Base-by-base conservation (phyloP, 2,329 filamentous ascomycete species). In the Onygenales sp. region DNA sequence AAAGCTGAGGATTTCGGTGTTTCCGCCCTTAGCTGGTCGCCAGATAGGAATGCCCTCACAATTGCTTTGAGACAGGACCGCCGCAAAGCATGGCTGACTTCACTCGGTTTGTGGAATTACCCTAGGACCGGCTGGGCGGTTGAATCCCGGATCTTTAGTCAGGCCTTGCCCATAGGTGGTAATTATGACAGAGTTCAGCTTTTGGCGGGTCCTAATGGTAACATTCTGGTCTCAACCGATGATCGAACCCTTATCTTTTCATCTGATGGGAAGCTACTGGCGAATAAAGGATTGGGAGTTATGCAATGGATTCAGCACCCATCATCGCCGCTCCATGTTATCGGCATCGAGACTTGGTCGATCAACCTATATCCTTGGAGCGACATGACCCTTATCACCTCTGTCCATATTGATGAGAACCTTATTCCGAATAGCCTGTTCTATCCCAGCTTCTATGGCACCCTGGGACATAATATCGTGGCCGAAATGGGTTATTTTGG, bases 201-300 rank as follows among this genome's bases (percentile, higher is more conserved):
- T 45, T 54, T 62, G n/a, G 59, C 56, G 50, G 63, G 65, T 21
- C 33, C 33, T 17, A 58, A 54, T n/a, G 58, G 57, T 3, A 68
- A 64, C 39, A 65, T 69, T 42, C 49, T 70, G 43, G 41, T 69
- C 38, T 65, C 67, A 14, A 69, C 66, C 46, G 58, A 57, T 14
- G 58, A 65, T 53, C 64, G 65, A 8, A 65, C 68, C 51, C 55
- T 67, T 52, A 45, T 70, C 33, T 66, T 63, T 57, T 61, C 46
- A 55, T 54, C 68, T 33, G 55, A 60, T 46, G 61, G 58, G 41
- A 55, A 51, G 45, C 53, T 59, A 57, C 59, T 61, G 43, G 55
- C 61, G 45, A 45, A 56, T 11, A 33, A 38, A 42, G 11, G 32
- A 5, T 60, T 50, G n/a, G 51, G 57, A 36, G 44, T 43, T 11